Evolutionary conservation across 345 rosid species (phyloP), one percentile per base, ranked within the genome.

Genomic region (Anastatica hierochuntica): DNA sequence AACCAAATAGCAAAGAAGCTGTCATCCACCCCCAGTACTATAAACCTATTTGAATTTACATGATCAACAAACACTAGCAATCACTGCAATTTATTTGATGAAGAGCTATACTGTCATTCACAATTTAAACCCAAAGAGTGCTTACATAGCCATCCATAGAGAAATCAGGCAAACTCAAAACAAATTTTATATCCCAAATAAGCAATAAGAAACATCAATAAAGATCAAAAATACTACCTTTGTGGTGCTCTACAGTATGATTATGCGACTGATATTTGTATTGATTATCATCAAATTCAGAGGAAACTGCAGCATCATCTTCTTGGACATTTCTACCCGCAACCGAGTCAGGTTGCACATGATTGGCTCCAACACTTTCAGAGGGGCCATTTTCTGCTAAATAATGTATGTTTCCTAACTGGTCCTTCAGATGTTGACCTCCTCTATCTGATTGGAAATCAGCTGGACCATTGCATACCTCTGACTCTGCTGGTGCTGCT

Each of bases 311-410:
- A 56, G 79, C 56, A 56, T 77, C 71, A 70, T 79, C 88, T 65
- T 78, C 90, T 37, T 72, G 83, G 5, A 64, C 49, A 51, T 66
- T 76, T 76, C 79, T 77, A 70, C 76, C 75, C n/a, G 86, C 70
- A 50, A 73, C 60, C 34, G 84, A 77, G 60, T 79, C 74, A 38
- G 79, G 70, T 41, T 41, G 80, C 42, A 63, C 70, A 60, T 73
- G 72, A 62, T 78, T 69, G 4, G 56, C 66, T 53, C 58, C 52
- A 31, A 57, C 36, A 57, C 62, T 53, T 67, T 77, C 85, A 69
- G 49, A 53, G 49, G 77, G 62, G 37, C 29, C 79, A 57, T 75
- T 88, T 48, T 83, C 90, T 45, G 66, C 68, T 53, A 63, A 58
- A 63, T 76, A 60, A 63, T 76, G 75, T 44, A 64, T 70, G 64